Conservation (phyloP, 2,329 filamentous ascomycete species). For the Hypoxylon sp. region DNA sequence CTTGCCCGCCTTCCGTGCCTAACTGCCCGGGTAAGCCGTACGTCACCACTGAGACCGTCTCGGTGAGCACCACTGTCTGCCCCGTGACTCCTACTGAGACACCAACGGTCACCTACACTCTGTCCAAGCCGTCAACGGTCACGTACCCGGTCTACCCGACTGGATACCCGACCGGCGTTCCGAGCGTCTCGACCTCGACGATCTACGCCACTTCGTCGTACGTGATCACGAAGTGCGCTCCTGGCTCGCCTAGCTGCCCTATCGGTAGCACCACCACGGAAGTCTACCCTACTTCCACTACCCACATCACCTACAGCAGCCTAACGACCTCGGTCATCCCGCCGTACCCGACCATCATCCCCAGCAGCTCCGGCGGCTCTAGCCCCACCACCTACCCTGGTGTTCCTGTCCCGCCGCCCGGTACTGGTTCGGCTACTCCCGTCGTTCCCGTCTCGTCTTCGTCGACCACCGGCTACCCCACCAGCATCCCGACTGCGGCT, state of each 20-base stretch:
- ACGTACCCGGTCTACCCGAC: conserved; percentile 21
- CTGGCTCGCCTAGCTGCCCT: conserved; percentile 20
- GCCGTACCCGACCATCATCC: conserved; percentile 30
- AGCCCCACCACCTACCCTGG: conserved; percentile 11
- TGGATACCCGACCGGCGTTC: conserved; percentile 18
- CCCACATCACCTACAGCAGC: conserved; percentile 21
- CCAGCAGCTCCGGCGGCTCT: conserved; percentile 9
- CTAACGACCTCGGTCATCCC: conserved; percentile 28
- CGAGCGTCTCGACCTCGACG: conserved; percentile 9
- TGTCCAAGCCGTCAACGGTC: not conserved
- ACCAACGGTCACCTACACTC: not conserved
- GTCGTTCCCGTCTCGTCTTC: conserved; percentile 22
- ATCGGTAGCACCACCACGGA: conserved; percentile 20
- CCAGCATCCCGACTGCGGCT: conserved; percentile 43
- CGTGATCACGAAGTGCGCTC: conserved; percentile 7
- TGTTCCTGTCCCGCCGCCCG: conserved; percentile 16
- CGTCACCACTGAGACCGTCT: conserved; percentile 16
- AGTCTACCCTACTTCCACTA: conserved; percentile 4
- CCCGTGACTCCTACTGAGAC: conserved; percentile 18
- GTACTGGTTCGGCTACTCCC: conserved; percentile 26
- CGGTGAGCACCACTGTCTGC: conserved; percentile 13
- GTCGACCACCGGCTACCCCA: conserved; percentile 28
- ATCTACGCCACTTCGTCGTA: conserved; percentile 12
- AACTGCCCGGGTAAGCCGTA: conserved; percentile 2
- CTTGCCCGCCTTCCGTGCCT: conserved; percentile 7